Evolutionary conservation across 179 eudicot species (phyloP).

Genomic region (Monotropa hypopitys): DNA sequence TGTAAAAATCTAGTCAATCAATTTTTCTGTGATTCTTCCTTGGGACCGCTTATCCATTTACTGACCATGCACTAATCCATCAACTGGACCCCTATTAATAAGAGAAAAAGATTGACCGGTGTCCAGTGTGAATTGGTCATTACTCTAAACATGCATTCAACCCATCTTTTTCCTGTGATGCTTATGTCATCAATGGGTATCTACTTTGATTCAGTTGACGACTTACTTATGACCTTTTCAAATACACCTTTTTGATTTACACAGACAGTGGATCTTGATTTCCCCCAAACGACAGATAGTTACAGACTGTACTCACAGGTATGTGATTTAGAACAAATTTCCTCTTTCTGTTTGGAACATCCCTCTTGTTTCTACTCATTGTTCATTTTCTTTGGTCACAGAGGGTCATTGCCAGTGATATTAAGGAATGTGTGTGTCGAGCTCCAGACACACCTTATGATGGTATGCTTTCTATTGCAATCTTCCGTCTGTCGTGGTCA

Average conservation of each 20-base stretch:
- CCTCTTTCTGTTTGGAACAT: not conserved
- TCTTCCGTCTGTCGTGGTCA: not conserved
- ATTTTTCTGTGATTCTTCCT: not conserved
- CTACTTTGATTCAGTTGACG: not conserved
- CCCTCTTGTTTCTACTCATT: conserved; percentile 11
- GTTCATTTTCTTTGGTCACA: conserved; percentile 23
- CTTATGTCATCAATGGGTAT: not conserved
- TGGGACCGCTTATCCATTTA: not conserved
- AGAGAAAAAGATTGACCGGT: not conserved
- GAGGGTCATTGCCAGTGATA: conserved; percentile 90
- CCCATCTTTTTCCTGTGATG: conserved; percentile 6
- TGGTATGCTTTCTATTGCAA: conserved; percentile 39
- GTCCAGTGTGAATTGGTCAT: not conserved
- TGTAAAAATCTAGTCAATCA: not conserved
- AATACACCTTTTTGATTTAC: conserved; percentile 6
- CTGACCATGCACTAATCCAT: not conserved
- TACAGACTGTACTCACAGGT: conserved; percentile 91
- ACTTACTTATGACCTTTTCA: not conserved
- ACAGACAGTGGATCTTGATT: conserved; percentile 77
- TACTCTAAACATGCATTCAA: not conserved
- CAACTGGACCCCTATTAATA: not conserved
- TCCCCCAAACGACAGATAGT: conserved; percentile 86
- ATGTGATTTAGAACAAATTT: conserved; percentile 1
- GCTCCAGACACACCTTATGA: conserved; percentile 97
- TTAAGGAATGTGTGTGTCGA: conserved; percentile 94